Percentiles rank a stretch among this genome's conserved stretches.
Conservation (phyloP, 1,139 yeast species). For the Debaryomyces robertsiae region DNA sequence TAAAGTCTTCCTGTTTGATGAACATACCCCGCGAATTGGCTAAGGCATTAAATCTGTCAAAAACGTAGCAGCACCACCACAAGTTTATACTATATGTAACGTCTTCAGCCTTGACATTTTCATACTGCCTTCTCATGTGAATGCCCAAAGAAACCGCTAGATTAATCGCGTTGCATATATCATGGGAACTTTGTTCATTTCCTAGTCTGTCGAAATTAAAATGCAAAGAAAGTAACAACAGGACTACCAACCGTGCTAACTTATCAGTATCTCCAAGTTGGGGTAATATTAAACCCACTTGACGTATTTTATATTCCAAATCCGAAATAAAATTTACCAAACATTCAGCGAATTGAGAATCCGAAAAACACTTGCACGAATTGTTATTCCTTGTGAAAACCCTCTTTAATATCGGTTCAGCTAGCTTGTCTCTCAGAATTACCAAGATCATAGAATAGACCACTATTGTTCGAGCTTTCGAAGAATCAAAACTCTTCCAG, state of each 20-base stretch:
- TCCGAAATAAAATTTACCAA: slow-evolving; percentile 25
- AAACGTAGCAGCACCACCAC: slow-evolving; percentile 41
- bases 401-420: slow-evolving; percentile 28
- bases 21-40: slow-evolving; percentile 29
- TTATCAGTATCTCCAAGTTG: slow-evolving; percentile 43
- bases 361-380: slow-evolving; percentile 6
- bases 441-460: slow-evolving; percentile 33
- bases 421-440: slow-evolving; percentile 30
- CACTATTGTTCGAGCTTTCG: slow-evolving; percentile 27
- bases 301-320: slow-evolving; percentile 38
- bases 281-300: slow-evolving; percentile 27
- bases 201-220: slow-evolving; percentile 36
- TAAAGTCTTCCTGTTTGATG: slow-evolving; percentile 33
- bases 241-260: slow-evolving; percentile 30
- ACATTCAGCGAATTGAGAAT: slow-evolving; percentile 17
- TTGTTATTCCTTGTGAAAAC: slow-evolving; percentile 20
- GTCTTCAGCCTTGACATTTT: slow-evolving; percentile 17
- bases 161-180: slow-evolving; percentile 34
- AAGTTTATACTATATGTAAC: slow-evolving; percentile 29
- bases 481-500: slow-evolving; percentile 30
- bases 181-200: slow-evolving; percentile 40
- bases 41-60: slow-evolving; percentile 38
- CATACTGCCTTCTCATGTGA: slow-evolving; percentile 30
- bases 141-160: slow-evolving; percentile 34
- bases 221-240: slow-evolving; percentile 32